These are phyloP conservation scores for Rauvolfia tetraphylla DNA, from an alignment of 257 asterid genomes.

Conservation along the genomic window DNA sequence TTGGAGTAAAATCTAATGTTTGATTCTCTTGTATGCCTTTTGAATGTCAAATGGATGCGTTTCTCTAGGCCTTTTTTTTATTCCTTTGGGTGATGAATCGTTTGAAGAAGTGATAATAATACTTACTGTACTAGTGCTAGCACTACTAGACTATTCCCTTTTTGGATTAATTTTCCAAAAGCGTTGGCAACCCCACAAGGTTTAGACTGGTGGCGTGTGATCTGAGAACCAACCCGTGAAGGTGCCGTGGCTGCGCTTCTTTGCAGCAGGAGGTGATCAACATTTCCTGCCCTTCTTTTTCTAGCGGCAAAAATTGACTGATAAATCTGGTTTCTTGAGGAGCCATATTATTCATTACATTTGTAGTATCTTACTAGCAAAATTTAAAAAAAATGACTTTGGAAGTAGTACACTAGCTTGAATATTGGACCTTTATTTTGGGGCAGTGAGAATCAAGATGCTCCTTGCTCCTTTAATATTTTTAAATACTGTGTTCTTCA, in stretches of 20 bases:
- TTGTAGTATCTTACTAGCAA: too few relatives aligned
- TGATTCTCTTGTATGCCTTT: neutral
- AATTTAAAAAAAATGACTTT: too few relatives aligned
- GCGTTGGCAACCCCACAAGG: neutral
- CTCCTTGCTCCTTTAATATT: too few relatives aligned
- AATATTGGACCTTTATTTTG: neutral
- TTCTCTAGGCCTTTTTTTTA: constrained; percentile 20
- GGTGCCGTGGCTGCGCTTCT: too few relatives aligned
- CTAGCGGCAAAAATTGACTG: neutral
- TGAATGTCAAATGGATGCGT: constrained; percentile 8
- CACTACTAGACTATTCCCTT: too few relatives aligned
- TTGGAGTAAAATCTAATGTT: neutral
- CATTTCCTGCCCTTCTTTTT: neutral
- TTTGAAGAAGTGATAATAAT: constrained; percentile 9
- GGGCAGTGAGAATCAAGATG: neutral
- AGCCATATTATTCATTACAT: neutral
- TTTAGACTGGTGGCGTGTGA: neutral
- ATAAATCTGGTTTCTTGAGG: neutral
- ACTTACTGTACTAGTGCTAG: neutral
- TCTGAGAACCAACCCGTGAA: neutral
- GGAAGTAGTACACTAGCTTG: too few relatives aligned
- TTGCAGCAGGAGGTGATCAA: neutral
- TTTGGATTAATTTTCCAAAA: neutral
- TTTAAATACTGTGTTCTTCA: neutral
- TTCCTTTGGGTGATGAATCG: constrained; percentile 28